phyloP scores from a whole-genome alignment of 176 grass and related monocot genomes.

The Phyllostachys edulis region DNA sequence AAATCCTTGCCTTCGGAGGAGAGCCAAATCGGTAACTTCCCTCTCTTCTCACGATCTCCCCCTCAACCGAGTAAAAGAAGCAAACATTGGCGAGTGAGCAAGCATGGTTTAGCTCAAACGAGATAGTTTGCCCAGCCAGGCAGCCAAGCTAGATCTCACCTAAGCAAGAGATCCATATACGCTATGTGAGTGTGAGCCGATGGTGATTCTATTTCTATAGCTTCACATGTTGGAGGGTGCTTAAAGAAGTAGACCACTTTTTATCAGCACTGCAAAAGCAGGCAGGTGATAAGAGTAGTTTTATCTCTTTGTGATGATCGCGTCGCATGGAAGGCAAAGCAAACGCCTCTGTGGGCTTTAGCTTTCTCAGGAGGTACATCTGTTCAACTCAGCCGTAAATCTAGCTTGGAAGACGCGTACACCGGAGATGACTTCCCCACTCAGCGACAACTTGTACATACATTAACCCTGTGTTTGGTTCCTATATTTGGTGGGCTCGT shows the following conservation, averaged over 20 bases:
- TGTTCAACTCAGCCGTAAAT: neutral
- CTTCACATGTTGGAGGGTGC: neutral
- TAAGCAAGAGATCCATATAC: neutral
- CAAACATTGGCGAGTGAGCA: neutral
- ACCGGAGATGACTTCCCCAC: neutral
- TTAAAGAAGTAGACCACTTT: neutral
- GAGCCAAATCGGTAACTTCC: neutral
- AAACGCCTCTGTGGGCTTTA: neutral
- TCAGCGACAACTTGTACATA: neutral
- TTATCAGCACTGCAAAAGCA: neutral
- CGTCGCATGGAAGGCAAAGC: conserved; percentile 13
- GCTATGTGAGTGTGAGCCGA: too few species aligned
- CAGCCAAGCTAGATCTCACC: neutral
- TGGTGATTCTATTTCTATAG: neutral
- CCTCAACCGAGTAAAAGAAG: neutral
- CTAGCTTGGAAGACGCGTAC: neutral
- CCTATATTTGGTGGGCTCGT: too few species aligned
- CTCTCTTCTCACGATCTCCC: neutral
- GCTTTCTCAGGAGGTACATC: neutral
- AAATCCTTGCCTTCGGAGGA: neutral
- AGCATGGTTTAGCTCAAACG: neutral
- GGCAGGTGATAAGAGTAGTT: neutral
- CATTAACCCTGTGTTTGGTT: too few species aligned
- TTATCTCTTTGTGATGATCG: neutral
- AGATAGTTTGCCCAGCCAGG: neutral